Conservation (phyloP, 768 basidiomycete genomes). For the Pulveroboletus sp. region DNA sequence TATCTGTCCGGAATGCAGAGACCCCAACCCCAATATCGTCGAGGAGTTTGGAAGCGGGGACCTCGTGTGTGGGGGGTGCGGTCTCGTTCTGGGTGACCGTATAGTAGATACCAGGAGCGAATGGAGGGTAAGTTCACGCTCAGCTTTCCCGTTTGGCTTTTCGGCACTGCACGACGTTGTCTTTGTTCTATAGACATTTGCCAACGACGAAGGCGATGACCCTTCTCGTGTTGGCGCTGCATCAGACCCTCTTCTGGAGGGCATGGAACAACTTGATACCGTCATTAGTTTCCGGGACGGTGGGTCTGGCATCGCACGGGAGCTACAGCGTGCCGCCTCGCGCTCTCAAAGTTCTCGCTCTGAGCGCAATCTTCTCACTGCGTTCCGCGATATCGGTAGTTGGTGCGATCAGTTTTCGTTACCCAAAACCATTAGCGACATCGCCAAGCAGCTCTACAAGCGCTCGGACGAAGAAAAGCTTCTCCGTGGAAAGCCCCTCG, state of each 20-base stretch:
- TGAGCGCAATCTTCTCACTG: conserved; percentile 80
- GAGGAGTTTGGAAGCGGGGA: conserved; percentile 99
- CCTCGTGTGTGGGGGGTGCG: conserved; percentile 91
- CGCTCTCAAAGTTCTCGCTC: conserved; percentile 73
- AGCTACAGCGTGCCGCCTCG: conserved; percentile 88
- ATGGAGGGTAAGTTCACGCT: conserved; percentile 73
- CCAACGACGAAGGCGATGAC: conserved; percentile 98
- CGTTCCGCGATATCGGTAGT: conserved; percentile 86
- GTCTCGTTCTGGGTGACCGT: conserved; percentile 91
- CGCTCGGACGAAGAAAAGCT: conserved; percentile 95
- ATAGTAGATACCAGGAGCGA: conserved; percentile 98
- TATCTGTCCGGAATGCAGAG: conserved; percentile 93
- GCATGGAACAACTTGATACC: conserved; percentile 91
- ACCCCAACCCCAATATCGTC: conserved; percentile 88
- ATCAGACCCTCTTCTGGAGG: conserved; percentile 88
- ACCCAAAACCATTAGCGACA: conserved; percentile 90
- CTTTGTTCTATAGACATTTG: conserved; percentile 74
- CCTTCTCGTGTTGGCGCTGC: conserved; percentile 99
- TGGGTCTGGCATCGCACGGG: conserved; percentile 85
- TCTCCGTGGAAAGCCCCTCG: conserved; percentile 83
- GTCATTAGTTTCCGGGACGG: conserved; percentile 95
- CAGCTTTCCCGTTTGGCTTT: conserved; percentile 12
- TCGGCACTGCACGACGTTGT: conserved; percentile 18
- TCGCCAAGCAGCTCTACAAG: conserved; percentile 96
- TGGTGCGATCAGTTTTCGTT: conserved; percentile 97